Percentiles rank a stretch among this genome's conserved stretches.
phyloP scores from a whole-genome alignment of 2,329 filamentous ascomycete genomes.

The Mariannaea sp. region DNA sequence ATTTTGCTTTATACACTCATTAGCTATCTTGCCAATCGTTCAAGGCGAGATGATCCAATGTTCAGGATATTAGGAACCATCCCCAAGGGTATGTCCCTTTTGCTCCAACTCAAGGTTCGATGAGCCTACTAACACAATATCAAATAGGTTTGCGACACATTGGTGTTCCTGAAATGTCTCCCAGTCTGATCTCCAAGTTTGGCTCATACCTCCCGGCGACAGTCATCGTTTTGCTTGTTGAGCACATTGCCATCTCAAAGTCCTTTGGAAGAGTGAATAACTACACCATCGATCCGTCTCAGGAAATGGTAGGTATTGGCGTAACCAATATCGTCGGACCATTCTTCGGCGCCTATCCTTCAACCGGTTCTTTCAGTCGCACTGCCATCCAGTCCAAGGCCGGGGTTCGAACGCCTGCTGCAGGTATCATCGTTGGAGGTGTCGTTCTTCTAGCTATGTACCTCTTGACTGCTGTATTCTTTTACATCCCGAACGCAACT shows the following conservation, averaged over 20 bases:
- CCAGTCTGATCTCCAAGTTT: conserved; percentile 69
- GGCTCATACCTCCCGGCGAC: conserved; percentile 76
- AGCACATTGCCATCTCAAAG: conserved; percentile 96
- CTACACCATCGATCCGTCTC: conserved; percentile 92
- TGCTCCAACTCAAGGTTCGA: neutral
- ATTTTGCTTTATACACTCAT: conserved; percentile 92
- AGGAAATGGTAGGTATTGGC: conserved; percentile 94
- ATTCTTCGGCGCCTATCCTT: conserved; percentile 89
- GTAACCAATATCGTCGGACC: conserved; percentile 88
- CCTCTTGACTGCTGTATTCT: conserved; percentile 85
- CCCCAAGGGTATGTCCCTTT: conserved; percentile 63
- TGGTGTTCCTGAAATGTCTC: conserved; percentile 70
- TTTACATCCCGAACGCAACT: conserved; percentile 83
- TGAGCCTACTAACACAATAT: neutral
- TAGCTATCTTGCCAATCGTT: conserved; percentile 80
- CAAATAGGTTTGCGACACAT: conserved; percentile 75
- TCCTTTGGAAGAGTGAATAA: conserved; percentile 96
- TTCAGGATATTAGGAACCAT: conserved; percentile 79
- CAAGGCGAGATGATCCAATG: conserved; percentile 63
- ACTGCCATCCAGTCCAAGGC: conserved; percentile 98
- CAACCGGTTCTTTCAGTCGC: conserved; percentile 93
- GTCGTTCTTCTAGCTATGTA: conserved; percentile 92
- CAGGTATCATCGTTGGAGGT: conserved; percentile 83
- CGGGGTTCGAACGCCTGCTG: conserved; percentile 88
- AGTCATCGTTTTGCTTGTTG: conserved; percentile 93